A percentile compares a stretch with the other conserved stretches of the same genome.
Evolutionary conservation across 139 green algal genomes (phyloP).

Genomic region (Yamagishiella unicocca): DNA sequence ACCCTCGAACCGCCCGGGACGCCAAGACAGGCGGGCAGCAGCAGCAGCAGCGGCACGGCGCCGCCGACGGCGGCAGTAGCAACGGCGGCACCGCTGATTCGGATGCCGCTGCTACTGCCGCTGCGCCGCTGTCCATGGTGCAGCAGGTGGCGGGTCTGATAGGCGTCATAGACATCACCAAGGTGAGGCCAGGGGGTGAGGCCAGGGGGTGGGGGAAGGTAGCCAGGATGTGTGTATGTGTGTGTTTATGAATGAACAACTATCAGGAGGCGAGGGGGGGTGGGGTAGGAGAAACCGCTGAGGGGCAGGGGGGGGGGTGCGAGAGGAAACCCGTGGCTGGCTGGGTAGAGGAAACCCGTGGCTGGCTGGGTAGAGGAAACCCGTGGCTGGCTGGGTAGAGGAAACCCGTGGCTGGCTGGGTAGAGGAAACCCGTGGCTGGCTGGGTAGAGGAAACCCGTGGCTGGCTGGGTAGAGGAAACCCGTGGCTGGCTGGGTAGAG

Average conservation of each 20-base stretch:
- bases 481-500: too few relatives aligned
- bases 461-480: too few relatives aligned
- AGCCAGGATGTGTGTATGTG: too few relatives aligned
- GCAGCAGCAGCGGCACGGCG: neutral
- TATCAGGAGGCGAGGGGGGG: neutral
- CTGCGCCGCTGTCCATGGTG: neutral
- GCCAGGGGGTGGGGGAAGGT: too few relatives aligned
- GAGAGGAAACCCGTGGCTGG: too few relatives aligned
- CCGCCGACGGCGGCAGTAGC: neutral
- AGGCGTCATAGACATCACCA: neutral
- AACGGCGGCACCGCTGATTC: neutral
- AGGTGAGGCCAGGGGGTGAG: neutral
- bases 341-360: too few relatives aligned
- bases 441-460: too few relatives aligned
- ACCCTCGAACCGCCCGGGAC: neutral
- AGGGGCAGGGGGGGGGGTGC: neutral
- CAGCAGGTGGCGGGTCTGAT: slow-evolving; percentile 21
- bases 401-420: too few relatives aligned
- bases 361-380: too few relatives aligned
- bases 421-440: too few relatives aligned
- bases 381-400: too few relatives aligned
- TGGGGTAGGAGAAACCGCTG: neutral
- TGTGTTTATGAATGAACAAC: neutral
- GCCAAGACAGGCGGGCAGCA: neutral
- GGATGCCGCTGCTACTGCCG: neutral